Conservation (phyloP, 139 green algal genomes). For the Chlorella sp. region DNA sequence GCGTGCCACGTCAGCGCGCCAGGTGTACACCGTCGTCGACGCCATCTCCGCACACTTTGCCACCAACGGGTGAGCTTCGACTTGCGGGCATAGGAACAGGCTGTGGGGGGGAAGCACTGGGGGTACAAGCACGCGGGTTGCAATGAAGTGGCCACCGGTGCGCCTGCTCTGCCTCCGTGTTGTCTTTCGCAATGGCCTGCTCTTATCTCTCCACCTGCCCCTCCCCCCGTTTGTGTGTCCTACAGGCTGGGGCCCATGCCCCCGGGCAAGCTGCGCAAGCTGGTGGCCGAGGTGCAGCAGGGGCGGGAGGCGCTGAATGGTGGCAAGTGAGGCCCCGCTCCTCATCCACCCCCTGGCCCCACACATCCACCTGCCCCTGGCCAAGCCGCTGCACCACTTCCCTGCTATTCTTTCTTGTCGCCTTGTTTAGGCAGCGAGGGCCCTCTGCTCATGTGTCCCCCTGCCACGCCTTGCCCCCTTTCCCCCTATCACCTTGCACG, state of each 20-base stretch:
- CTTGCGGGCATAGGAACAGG: too few relatives aligned
- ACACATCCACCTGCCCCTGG: too few relatives aligned
- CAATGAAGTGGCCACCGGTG: neutral
- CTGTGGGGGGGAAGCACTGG: too few relatives aligned
- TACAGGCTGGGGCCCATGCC: constrained; percentile 57
- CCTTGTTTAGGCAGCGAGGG: too few relatives aligned
- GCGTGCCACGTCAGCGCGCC: constrained; percentile 54
- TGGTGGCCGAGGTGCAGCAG: constrained; percentile 49
- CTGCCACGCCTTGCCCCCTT: too few relatives aligned
- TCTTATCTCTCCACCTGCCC: neutral
- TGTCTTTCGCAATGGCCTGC: neutral
- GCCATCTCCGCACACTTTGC: constrained; percentile 57
- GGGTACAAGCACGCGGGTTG: too few relatives aligned
- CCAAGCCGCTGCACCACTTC: neutral
- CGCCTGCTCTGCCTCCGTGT: neutral
- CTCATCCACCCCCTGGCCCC: neutral
- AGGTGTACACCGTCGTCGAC: constrained; percentile 68
- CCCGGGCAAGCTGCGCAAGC: constrained; percentile 43
- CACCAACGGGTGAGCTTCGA: constrained; percentile 10
- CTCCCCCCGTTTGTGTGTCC: neutral
- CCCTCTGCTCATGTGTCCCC: neutral
- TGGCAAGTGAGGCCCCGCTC: constrained; percentile 45
- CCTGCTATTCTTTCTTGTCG: neutral
- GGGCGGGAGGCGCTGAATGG: constrained; percentile 39
- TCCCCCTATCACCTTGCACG: too few relatives aligned